Evolutionary conservation across 805 yeast species (phyloP), one percentile per base, ranked within the genome.

Genomic region (Wickerhamiella lipophila): DNA sequence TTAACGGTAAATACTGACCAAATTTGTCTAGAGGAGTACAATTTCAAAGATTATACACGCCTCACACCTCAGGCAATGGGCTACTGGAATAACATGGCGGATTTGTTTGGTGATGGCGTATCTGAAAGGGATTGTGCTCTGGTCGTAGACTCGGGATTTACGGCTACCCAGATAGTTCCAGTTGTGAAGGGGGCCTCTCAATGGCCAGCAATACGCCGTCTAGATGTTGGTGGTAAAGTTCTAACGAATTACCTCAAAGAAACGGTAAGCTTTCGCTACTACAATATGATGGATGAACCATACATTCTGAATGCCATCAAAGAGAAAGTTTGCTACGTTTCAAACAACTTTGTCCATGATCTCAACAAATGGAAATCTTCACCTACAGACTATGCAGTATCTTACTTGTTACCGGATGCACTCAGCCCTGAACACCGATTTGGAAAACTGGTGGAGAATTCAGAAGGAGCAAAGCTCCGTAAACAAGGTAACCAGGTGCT

Each of bases 1-100:
- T 70, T 89, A 27, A 83, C 94, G 32, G 78, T 78, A 56, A 83
- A 83, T 62, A 81, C 85, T 13, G 97, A 92, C 62, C 95, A 87
- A 65, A 82, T 92, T 0, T 74, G 92, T 0, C 89, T 94, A 66
- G 99, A 92, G 63, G 97, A 92, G 60, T 92, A 81, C 60, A 94
- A 85, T 2, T 83, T 92, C 59, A 71, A 71, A 12, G 74, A 77
- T 27, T 73, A 83, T 51, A 82, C 79, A 54, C 71, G 94, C 51
- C 75, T 83, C 19, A 76, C 83, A 0, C 71, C 68, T 0, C 60
- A 57, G 1, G 52, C 60, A 8, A 50, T 61, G 50, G 72, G 77
- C 2, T 87, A 88, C 1, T 83, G 86, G 79, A 68, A 72, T 46
- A 65, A 66, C 43, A 56, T 63, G 47, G 63, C 60, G 23, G 34